Base-by-base conservation (phyloP, 2,329 filamentous ascomycete species). In the Cercospora citrullina region DNA sequence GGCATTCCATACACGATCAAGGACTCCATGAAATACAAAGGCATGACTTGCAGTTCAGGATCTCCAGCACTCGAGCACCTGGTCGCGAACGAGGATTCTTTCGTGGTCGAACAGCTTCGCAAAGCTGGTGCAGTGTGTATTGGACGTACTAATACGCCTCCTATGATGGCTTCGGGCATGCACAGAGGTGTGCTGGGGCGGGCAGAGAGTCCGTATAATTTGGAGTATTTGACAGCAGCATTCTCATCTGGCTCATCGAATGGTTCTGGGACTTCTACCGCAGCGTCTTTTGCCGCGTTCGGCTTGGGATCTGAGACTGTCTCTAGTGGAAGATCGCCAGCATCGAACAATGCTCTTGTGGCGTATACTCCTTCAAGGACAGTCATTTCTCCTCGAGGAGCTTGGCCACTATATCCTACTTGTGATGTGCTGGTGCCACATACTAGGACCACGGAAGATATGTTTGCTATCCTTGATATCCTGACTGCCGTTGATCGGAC, bases 241-340 rank as follows among this genome's bases (percentile, higher is more conserved):
- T 87, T 84, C 72, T 84, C 82, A 0, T 87, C 86, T 0, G 86
- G 86, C 0, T 88, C 86, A 0, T 88, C 86, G 0, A 87, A 87
- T 68, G 86, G 86, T 1, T 84, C 83, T 1, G 87, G 81, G 0
- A 83, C 82, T 0, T 81, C 86, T 0, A 84, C 84, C 0, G 79
- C 85, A 1, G 78, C 85, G 0, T 84, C 80, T 28, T 82, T 88
- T 60, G 84, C 81, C 6, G 81, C 80, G 0, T 87, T 88, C 68
- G 85, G 84, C 0, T 78, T 88, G 64, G 86, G 82, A 0, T 81
- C 80, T 2, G 87, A 89, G 73, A 86, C 86, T 0, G 84, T 88
- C 0, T 85, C 84, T 0, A 87, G 84, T 0, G 86, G 87, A 0
- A 79, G 86, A 2, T 84, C 84, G 2, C 86, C 86, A 0, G 86